Conservation (phyloP, 1,284 basidiomycete genomes). For the Microbotryum saponariae region DNA sequence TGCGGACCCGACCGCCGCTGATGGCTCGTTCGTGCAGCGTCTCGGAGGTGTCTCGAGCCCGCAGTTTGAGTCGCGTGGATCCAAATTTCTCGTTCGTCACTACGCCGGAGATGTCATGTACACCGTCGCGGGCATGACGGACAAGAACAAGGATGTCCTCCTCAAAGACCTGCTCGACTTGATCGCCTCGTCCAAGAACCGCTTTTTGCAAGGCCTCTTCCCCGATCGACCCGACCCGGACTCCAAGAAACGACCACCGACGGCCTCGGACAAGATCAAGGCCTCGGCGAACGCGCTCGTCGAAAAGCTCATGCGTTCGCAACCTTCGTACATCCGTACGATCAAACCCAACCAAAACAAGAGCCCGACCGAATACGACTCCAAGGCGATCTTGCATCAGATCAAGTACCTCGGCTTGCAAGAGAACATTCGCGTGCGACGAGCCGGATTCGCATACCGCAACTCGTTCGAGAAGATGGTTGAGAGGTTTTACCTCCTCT, state of each 20-base stretch:
- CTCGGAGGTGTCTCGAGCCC: slow-evolving; percentile 51
- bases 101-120: slow-evolving; percentile 99
- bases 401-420: slow-evolving; percentile 98
- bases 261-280: slow-evolving; percentile 97
- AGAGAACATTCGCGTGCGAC: slow-evolving; percentile 94
- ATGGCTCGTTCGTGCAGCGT: slow-evolving; percentile 94
- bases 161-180: slow-evolving; percentile 92
- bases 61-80: slow-evolving; percentile 86
- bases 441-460: slow-evolving; percentile 95
- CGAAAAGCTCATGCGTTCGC: slow-evolving; percentile 89
- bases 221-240: slow-evolving; percentile 91
- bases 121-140: slow-evolving; percentile 95
- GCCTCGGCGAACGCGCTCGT: slow-evolving; percentile 87
- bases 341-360: slow-evolving; percentile 99
- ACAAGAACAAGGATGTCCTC: slow-evolving; percentile 98
- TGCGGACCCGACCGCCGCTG: slow-evolving; percentile 91
- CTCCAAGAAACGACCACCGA: slow-evolving; percentile 96
- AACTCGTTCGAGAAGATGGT: slow-evolving; percentile 99
- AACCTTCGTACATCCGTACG: slow-evolving; percentile 97
- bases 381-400: slow-evolving; percentile 91
- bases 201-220: slow-evolving; percentile 82
- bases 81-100: slow-evolving; percentile 85
- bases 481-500: slow-evolving; percentile 89
- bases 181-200: slow-evolving; percentile 67
- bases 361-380: slow-evolving; percentile 83